Percentiles rank a stretch among this genome's conserved stretches.
Evolutionary conservation across 177 flowering plant species (phyloP).

Genomic region (Vitis hybrid): DNA sequence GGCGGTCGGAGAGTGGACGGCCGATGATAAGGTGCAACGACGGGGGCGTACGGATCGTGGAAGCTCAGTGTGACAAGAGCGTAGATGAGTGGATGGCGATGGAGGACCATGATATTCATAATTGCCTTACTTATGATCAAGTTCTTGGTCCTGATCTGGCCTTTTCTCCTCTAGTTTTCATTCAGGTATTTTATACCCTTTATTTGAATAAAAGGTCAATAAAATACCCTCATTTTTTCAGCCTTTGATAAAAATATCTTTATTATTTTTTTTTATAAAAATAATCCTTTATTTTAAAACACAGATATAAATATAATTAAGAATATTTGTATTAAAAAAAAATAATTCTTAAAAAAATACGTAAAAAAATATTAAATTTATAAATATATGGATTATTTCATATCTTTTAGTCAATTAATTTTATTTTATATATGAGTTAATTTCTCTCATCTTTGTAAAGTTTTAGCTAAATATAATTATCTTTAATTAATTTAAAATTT

Average conservation of each 20-base stretch:
- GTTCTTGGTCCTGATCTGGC: constrained; percentile 64
- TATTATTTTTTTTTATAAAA: neutral
- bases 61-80: constrained; percentile 43
- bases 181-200: constrained; percentile 49
- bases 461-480: too few species aligned
- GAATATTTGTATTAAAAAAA: too few species aligned
- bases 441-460: too few species aligned
- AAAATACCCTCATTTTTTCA: too few species aligned
- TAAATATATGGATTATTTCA: too few species aligned
- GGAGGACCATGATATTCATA: constrained; percentile 24
- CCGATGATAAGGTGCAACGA: constrained; percentile 81
- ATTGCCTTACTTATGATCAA: constrained; percentile 30
- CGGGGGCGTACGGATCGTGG: constrained; percentile 66
- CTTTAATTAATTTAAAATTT: too few species aligned
- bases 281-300: neutral
- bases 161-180: constrained; percentile 57
- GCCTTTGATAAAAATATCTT: neutral
- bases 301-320: too few species aligned
- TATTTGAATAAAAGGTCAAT: too few species aligned
- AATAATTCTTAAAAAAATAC: too few species aligned
- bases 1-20: constrained; percentile 42
- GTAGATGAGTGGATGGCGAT: constrained; percentile 51
- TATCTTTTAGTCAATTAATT: too few species aligned
- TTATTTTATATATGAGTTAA: too few species aligned
- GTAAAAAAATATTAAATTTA: too few species aligned